Evolutionary conservation across 2,329 filamentous ascomycete genomes (phyloP).

Genomic region (Colletotrichum navitas): DNA sequence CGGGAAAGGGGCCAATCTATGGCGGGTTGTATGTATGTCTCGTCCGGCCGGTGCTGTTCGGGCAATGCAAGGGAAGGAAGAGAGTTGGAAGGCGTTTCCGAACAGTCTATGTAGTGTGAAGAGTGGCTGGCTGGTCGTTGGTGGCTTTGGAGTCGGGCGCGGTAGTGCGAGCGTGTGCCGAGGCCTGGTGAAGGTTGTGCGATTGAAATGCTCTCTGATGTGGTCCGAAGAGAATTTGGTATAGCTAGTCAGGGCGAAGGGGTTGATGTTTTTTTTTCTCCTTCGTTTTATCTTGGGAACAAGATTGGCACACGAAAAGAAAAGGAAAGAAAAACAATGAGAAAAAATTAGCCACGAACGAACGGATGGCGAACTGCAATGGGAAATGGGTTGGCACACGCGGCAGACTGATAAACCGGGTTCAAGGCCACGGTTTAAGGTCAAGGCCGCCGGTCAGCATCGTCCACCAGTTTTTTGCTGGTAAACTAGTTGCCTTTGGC

Average conservation of each 20-base stretch:
- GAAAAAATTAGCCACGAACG: background rate
- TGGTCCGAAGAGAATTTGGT: background rate
- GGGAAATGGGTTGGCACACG: conserved; percentile 32
- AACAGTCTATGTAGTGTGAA: background rate
- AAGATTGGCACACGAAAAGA: conserved; percentile 10
- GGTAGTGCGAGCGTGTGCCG: conserved; percentile 3
- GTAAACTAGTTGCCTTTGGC: background rate
- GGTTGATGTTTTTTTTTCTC: background rate
- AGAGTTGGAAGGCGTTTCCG: background rate
- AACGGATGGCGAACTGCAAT: conserved; percentile 21
- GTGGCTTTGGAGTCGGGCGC: background rate
- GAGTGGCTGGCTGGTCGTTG: background rate
- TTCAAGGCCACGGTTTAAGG: background rate
- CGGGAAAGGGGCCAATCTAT: background rate
- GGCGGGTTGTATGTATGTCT: background rate
- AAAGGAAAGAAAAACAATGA: conserved; percentile 5
- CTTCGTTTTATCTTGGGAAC: background rate
- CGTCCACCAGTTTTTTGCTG: conserved; percentile 9
- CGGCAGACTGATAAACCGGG: conserved; percentile 14
- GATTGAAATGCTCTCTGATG: background rate
- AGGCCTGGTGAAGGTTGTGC: background rate
- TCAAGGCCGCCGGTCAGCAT: conserved; percentile 25
- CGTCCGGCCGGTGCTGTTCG: background rate
- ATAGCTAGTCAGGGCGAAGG: background rate
- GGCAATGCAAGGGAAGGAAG: background rate